Evolutionary conservation across 352 stramenopile species (phyloP), one percentile per base, ranked within the genome.

Genomic region (Pythium brachiatum): DNA sequence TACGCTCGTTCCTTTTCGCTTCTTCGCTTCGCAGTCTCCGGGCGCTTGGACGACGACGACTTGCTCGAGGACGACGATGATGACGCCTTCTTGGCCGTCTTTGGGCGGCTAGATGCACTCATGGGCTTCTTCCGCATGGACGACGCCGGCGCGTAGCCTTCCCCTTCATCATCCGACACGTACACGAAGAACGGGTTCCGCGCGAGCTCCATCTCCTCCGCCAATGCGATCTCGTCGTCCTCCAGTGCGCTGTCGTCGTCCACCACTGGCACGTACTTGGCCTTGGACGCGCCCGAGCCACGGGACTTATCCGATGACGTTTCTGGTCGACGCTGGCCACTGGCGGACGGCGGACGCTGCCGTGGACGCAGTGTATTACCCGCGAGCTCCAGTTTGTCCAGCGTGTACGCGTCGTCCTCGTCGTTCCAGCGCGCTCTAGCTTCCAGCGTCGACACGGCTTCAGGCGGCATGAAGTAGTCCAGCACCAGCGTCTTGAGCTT

Each of bases 401-500:
- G 65, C 13, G 62, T 78, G 57, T 79, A 95, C 39, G 86, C 75
- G 58, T 91, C 86, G 44, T 93, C 86, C 53, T 95, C 83, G 53
- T 94, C 83, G 38, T 78, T 69, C 81, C 81, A 94, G 27, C 57
- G 74, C 3, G 83, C 81, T 0, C 78, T 77, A 0, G 68, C 48
- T 66, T 95, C 83, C n/a, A 93, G 73, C 64, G 79, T 61, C 3
- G 62, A 64, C 2, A 87, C 66, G 0, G 75, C 73, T 26, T 92
- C 81, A 0, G 74, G 70, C 2, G 88, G 88, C 66, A 94, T 95
- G 62, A 98, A 98, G 60, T 96, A 88, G 38, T 96, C 79, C 18
- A 99, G 78, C 29, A 98, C 68, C 5, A 98, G 79, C 48, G 97
- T 80, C 72, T 98, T 98, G 21, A 99, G 81, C 78, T 99, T 99